Percentiles rank a stretch among this genome's conserved stretches.
Evolutionary conservation across 495 filamentous ascomycete genomes (phyloP).

Genomic region (Daldinia concentrica): DNA sequence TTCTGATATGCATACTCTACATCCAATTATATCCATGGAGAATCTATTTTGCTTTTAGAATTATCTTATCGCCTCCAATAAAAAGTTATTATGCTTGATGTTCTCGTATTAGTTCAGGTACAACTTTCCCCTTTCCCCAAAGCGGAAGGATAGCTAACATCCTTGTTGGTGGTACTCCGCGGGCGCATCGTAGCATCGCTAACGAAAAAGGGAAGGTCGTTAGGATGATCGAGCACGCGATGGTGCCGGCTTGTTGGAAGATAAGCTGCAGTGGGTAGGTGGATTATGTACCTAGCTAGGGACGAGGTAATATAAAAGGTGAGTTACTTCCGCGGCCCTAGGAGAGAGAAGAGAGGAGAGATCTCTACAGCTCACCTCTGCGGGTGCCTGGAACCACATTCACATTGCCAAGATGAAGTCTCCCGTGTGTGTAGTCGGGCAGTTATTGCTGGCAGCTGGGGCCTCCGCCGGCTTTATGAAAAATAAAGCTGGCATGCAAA

Average conservation of each 20-base stretch:
- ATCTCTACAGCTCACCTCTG: constrained; percentile 5
- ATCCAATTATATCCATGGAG: not conserved
- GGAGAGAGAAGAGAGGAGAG: not conserved
- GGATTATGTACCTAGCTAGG: constrained; percentile 1
- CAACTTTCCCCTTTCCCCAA: constrained; percentile 11
- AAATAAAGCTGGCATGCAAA: constrained; percentile 41
- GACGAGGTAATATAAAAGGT: constrained; percentile 18
- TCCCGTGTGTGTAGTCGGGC: constrained; percentile 28
- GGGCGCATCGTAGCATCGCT: constrained; percentile 10
- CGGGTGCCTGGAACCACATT: constrained; percentile 34
- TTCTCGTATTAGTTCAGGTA: constrained; percentile 2
- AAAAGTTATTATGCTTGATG: not conserved
- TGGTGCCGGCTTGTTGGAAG: constrained; percentile 14
- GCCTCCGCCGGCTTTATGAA: constrained; percentile 42
- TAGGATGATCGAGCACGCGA: constrained; percentile 33
- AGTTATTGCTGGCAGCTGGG: constrained; percentile 44
- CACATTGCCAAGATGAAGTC: constrained; percentile 42
- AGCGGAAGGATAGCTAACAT: constrained; percentile 24
- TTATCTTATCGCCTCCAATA: not conserved
- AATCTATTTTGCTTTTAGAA: not conserved
- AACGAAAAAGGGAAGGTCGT: constrained; percentile 34
- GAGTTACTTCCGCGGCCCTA: not conserved
- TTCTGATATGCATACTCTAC: not conserved
- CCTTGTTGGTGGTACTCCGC: constrained; percentile 9
- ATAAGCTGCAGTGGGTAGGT: constrained; percentile 29